phyloP scores from a whole-genome alignment of 768 basidiomycete genomes.

The Phlegmacium glaucopus region DNA sequence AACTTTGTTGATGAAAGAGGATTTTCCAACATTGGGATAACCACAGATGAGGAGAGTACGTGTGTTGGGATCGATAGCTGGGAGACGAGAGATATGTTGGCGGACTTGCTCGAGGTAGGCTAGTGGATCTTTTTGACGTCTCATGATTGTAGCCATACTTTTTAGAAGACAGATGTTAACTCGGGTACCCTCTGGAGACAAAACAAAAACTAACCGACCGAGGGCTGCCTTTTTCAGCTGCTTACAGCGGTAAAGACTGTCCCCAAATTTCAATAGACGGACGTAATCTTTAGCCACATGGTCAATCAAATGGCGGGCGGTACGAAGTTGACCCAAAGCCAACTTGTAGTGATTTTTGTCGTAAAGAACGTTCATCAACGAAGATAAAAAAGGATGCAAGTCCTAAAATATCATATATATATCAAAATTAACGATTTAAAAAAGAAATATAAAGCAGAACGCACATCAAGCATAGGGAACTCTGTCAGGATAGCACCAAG shows the following conservation, averaged over 20 bases:
- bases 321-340: conserved; percentile 94
- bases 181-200: not conserved
- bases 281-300: conserved; percentile 97
- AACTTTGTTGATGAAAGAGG: conserved; percentile 99
- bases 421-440: conserved; percentile 22
- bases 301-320: conserved; percentile 93
- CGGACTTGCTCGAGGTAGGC: conserved; percentile 99
- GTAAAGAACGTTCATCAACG: conserved; percentile 96
- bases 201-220: conserved; percentile 74
- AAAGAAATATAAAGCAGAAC: conserved; percentile 30
- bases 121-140: conserved; percentile 95
- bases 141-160: conserved; percentile 99
- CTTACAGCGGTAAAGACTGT: conserved; percentile 96
- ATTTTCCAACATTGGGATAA: conserved; percentile 99
- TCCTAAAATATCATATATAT: conserved; percentile 41
- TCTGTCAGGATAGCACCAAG: conserved; percentile 89
- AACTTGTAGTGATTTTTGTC: conserved; percentile 99
- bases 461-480: conserved; percentile 95
- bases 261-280: conserved; percentile 95
- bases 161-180: conserved; percentile 4
- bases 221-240: conserved; percentile 97
- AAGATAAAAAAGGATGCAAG: conserved; percentile 93
- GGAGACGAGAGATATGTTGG: conserved; percentile 98
- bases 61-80: conserved; percentile 97
- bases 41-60: conserved; percentile 97